phyloP scores from a whole-genome alignment of 129 eudicot genomes.

The Centrapalus pauciflorus region DNA sequence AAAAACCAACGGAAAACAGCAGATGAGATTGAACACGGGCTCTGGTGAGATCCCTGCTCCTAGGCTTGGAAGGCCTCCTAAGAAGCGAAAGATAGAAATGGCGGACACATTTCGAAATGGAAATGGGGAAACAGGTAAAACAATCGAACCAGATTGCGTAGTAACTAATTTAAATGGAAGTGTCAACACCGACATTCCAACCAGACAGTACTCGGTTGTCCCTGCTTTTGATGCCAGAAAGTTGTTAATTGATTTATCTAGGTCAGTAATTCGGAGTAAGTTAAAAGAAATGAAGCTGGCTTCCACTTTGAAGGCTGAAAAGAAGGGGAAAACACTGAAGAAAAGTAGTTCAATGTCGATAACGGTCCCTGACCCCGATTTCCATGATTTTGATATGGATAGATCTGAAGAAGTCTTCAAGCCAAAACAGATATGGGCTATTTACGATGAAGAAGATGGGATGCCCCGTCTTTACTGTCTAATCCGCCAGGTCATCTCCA shows the following conservation, averaged over 20 bases:
- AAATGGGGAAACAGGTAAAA: slow-evolving; percentile 31
- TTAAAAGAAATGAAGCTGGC: slow-evolving; percentile 63
- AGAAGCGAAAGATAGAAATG: slow-evolving; percentile 68
- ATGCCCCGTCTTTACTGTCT: slow-evolving; percentile 98
- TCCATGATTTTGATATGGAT: slow-evolving; percentile 94
- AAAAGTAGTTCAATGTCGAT: slow-evolving; percentile 55
- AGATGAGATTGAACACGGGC: slow-evolving; percentile 22
- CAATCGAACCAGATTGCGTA: slow-evolving; percentile 31
- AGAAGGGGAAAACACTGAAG: slow-evolving; percentile 42
- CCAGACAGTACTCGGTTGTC: slow-evolving; percentile 38
- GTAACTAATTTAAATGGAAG: slow-evolving; percentile 3
- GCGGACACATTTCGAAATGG: slow-evolving; percentile 11
- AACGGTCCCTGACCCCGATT: slow-evolving; percentile 93
- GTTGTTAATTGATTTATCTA: slow-evolving; percentile 70
- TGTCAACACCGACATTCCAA: slow-evolving; percentile 3
- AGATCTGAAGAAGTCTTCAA: slow-evolving; percentile 84
- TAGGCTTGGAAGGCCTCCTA: slow-evolving; percentile 68
- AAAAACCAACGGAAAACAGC: slow-evolving; percentile 43
- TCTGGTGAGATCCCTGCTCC: slow-evolving; percentile 25
- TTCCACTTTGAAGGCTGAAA: slow-evolving; percentile 41
- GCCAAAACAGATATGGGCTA: slow-evolving; percentile 98
- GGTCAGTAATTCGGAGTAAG: slow-evolving; percentile 59
- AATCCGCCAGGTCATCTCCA: slow-evolving; percentile 77
- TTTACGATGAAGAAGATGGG: slow-evolving; percentile 99
- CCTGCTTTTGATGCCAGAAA: slow-evolving; percentile 70